Conservation (phyloP, 2,329 filamentous ascomycete genomes). For the Fusarium continuum region DNA sequence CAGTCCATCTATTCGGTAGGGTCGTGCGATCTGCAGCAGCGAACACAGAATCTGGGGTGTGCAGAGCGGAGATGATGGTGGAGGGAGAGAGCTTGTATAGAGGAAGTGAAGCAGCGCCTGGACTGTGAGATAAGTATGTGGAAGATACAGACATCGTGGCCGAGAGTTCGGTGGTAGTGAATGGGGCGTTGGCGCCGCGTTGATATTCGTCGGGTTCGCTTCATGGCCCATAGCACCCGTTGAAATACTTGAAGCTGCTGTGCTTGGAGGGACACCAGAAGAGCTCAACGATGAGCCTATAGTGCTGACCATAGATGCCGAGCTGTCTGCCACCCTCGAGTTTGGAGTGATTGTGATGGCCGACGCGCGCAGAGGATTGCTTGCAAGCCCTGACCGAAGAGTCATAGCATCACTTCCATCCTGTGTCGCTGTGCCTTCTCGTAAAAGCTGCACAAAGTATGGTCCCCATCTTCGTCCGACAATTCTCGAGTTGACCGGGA, state of each 20-base stretch:
- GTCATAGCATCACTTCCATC: slow-evolving; percentile 80
- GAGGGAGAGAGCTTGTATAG: slow-evolving; percentile 89
- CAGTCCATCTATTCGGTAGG: slow-evolving; percentile 92
- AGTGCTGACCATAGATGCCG: slow-evolving; percentile 58
- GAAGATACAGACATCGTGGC: slow-evolving; percentile 88
- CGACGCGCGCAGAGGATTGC: slow-evolving; percentile 74
- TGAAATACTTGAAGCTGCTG: slow-evolving; percentile 56
- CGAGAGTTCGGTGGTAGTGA: slow-evolving; percentile 70
- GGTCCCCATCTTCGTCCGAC: slow-evolving; percentile 91
- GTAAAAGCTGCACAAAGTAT: slow-evolving; percentile 91
- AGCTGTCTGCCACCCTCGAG: slow-evolving; percentile 61
- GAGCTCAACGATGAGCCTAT: slow-evolving; percentile 54
- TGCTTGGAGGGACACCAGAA: slow-evolving; percentile 52
- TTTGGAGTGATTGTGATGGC: slow-evolving; percentile 84
- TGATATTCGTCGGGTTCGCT: slow-evolving; percentile 54
- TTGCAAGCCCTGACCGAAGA: slow-evolving; percentile 70
- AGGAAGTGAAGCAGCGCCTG: slow-evolving; percentile 92
- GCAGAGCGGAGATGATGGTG: slow-evolving; percentile 78
- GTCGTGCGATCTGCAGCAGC: slow-evolving; percentile 88
- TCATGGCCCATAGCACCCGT: slow-evolving; percentile 49
- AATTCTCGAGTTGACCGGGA: slow-evolving; percentile 92
- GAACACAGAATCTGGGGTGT: slow-evolving; percentile 97
- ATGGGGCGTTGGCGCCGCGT: slow-evolving; percentile 65
- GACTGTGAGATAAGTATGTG: slow-evolving; percentile 88
- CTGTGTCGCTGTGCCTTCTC: slow-evolving; percentile 78